These are phyloP conservation scores for Acanthochlamys bracteata DNA, from an alignment of 106 monocot species.

Conservation along the genomic window DNA sequence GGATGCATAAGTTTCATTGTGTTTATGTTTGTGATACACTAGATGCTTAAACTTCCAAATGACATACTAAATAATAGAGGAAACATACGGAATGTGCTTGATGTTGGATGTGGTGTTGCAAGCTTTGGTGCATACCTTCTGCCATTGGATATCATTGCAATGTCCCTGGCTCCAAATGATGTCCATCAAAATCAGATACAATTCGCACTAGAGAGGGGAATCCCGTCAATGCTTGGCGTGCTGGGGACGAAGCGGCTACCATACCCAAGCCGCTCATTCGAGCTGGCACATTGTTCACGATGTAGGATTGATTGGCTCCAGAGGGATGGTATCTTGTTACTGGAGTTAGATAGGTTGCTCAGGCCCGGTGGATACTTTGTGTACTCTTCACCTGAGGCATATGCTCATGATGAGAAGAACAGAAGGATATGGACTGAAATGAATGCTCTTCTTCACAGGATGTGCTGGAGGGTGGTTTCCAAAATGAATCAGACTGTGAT, in stretches of 20 bases:
- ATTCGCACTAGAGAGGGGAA: conserved; percentile 90
- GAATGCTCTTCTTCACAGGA: conserved; percentile 75
- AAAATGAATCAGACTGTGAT: conserved; percentile 87
- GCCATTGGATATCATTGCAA: conserved; percentile 69
- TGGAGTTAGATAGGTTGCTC: conserved; percentile 81
- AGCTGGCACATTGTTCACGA: conserved; percentile 89
- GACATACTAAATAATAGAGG: conserved; percentile 72
- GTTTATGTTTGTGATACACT: conserved; percentile 15
- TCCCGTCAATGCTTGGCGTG: conserved; percentile 85
- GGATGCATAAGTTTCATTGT: not conserved
- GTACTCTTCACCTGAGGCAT: conserved; percentile 92
- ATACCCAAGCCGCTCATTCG: conserved; percentile 83
- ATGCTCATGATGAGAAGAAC: conserved; percentile 92
- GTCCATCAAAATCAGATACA: conserved; percentile 96
- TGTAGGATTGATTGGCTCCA: conserved; percentile 98
- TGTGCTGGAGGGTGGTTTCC: conserved; percentile 90
- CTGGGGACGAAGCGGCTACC: conserved; percentile 86
- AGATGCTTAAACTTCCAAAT: conserved; percentile 83
- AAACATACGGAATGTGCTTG: conserved; percentile 66
- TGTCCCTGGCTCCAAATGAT: conserved; percentile 94
- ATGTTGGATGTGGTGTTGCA: conserved; percentile 91
- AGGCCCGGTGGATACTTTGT: conserved; percentile 90
- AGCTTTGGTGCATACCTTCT: conserved; percentile 93
- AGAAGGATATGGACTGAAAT: conserved; percentile 79
- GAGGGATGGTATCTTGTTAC: conserved; percentile 81